phyloP scores from a whole-genome alignment of 2,329 filamentous ascomycete species.

The Daldinia sp. region DNA sequence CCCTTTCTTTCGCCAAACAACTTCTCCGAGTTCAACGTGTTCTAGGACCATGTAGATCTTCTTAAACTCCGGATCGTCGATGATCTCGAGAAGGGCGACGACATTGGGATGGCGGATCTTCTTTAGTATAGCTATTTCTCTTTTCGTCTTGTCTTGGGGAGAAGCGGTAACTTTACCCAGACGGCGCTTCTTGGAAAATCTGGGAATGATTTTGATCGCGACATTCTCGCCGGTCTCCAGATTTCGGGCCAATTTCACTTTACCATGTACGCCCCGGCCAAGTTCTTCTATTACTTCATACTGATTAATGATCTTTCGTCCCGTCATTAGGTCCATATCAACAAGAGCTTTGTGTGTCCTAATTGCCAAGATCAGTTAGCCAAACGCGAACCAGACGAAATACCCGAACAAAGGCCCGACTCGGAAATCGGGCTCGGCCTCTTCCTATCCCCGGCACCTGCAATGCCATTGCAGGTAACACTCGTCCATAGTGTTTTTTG shows the following conservation, averaged over 20 bases:
- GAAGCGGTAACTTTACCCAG: slow-evolving; percentile 83
- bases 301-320: slow-evolving; percentile 96
- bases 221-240: slow-evolving; percentile 81
- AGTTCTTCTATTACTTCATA: slow-evolving; percentile 98
- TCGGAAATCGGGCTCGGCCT: slow-evolving; percentile 12
- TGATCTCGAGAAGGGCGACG: slow-evolving; percentile 94
- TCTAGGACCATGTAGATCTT: slow-evolving; percentile 99
- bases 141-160: slow-evolving; percentile 84
- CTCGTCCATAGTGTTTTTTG: background rate
- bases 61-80: slow-evolving; percentile 94
- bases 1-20: slow-evolving; percentile 92
- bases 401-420: slow-evolving; percentile 5
- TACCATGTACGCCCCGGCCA: slow-evolving; percentile 94
- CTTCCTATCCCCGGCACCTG: background rate
- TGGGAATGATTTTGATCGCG: slow-evolving; percentile 98
- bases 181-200: slow-evolving; percentile 91
- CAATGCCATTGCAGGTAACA: background rate
- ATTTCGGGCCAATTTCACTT: slow-evolving; percentile 94
- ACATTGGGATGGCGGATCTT: slow-evolving; percentile 99
- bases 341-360: slow-evolving; percentile 92
- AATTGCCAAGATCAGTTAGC: slow-evolving; percentile 33
- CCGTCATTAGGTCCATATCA: slow-evolving; percentile 87
- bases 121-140: slow-evolving; percentile 97
- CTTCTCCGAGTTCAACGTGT: slow-evolving; percentile 93
- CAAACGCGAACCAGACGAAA: background rate